Evolutionary conservation across 2,329 filamentous ascomycete species (phyloP).

Genomic region (Penicillium sp.): DNA sequence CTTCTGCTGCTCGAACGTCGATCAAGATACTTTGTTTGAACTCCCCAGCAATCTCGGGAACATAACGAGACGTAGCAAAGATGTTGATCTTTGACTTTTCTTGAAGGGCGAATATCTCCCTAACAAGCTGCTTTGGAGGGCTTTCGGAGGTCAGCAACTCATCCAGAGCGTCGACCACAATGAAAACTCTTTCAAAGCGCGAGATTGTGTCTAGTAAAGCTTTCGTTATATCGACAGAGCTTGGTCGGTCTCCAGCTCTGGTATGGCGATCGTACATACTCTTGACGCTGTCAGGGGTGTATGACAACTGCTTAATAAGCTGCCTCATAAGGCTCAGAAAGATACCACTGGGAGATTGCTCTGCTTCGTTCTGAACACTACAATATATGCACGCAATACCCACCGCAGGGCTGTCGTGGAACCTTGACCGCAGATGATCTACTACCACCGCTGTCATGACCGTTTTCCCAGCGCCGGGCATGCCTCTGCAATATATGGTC

Average conservation of each 20-base stretch:
- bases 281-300: background rate
- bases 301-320: conserved; percentile 24
- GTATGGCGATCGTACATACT: conserved; percentile 8
- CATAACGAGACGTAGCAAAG: conserved; percentile 39
- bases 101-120: conserved; percentile 29
- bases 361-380: conserved; percentile 40
- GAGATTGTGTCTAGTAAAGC: conserved; percentile 2
- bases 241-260: conserved; percentile 19
- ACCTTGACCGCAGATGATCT: conserved; percentile 41
- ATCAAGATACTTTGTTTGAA: conserved; percentile 25
- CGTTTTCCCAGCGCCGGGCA: conserved; percentile 20
- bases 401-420: conserved; percentile 25
- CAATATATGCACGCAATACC: conserved; percentile 54
- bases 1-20: conserved; percentile 38
- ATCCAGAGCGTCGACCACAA: conserved; percentile 39
- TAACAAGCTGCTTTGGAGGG: conserved; percentile 23
- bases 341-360: conserved; percentile 43
- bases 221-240: background rate
- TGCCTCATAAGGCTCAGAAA: conserved; percentile 46
- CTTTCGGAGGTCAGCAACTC: conserved; percentile 27
- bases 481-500: conserved; percentile 47
- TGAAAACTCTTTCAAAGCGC: conserved; percentile 19
- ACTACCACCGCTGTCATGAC: conserved; percentile 28
- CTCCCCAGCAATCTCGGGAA: conserved; percentile 30
- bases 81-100: conserved; percentile 26